Evolutionary conservation across 2,329 filamentous ascomycete genomes (phyloP), one percentile per base, ranked within the genome.

Genomic region (Arachnomyces sp.): DNA sequence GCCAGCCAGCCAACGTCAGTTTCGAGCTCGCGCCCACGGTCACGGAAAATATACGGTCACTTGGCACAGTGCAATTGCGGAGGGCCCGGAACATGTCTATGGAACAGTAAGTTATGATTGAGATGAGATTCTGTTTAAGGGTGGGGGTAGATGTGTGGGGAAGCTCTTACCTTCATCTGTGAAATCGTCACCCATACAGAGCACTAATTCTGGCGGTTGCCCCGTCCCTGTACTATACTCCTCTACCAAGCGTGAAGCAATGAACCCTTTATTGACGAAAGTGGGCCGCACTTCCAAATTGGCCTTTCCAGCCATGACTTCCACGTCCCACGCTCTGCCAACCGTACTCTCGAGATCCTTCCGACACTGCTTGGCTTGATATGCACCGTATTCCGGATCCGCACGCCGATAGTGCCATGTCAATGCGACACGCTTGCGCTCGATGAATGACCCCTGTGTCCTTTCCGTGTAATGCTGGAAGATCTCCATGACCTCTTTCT

Each of bases 181-280:
- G 52, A 92, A 93, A 57, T 98, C 92, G 61, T 98, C 92, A 31
- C 92, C 92, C 45, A 89, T 68, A 63, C 92, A 98, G 38, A 96
- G 72, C 8, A 93, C 80, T 56, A 96, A 95, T 51, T 90, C 87
- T 0, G 89, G 76, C 39, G 76, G 74, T 37, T 78, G 70, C 3
- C 71, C 70, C 1, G 63, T 61, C 2, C 64, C 67, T 5, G 51
- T 59, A 31, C 70, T 79, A 61, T 93, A 93, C 35, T 80, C 79
- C 15, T 77, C 68, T 29, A 96, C 80, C 13, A 98, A 73, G 4
- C 82, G 79, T 66, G 87, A 89, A 12, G 82, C 85, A 49, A 96
- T 96, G 64, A 93, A 88, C 20, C 92, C 92, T 71, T 98, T 98
- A 73, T 96, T 96, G 67, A 98, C 88, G 56, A 94, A 94, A 1